Conservation (phyloP, 768 basidiomycete species). For the Sistotremastrum niveocremeum region DNA sequence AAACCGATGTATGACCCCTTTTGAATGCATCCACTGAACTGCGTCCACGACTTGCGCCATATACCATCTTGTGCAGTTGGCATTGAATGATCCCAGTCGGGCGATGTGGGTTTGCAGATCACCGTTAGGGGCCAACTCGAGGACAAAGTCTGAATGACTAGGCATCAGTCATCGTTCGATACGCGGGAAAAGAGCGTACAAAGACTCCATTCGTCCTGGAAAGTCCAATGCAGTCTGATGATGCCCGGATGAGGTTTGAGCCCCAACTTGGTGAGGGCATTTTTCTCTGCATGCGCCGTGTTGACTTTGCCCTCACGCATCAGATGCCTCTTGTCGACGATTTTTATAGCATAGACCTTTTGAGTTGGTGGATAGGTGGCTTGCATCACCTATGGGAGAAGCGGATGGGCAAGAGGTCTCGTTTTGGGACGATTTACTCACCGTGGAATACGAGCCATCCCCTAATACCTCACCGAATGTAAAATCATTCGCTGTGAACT, state of each 20-base stretch:
- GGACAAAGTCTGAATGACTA: conserved; percentile 48
- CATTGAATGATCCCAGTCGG: conserved; percentile 75
- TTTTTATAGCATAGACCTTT: conserved; percentile 63
- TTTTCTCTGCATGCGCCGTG: conserved; percentile 71
- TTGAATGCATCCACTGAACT: conserved; percentile 79
- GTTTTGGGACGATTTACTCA: conserved; percentile 22
- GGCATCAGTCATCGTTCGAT: not conserved
- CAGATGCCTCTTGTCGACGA: conserved; percentile 75
- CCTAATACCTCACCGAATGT: conserved; percentile 62
- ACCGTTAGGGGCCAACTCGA: conserved; percentile 65
- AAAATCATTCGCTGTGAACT: conserved; percentile 46
- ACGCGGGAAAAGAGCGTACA: conserved; percentile 37
- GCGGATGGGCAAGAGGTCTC: conserved; percentile 4
- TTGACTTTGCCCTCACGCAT: conserved; percentile 64
- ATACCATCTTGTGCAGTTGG: conserved; percentile 68
- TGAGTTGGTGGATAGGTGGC: conserved; percentile 41
- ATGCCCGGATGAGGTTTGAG: conserved; percentile 62
- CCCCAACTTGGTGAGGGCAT: conserved; percentile 51
- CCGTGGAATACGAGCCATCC: conserved; percentile 74
- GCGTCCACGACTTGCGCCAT: conserved; percentile 84
- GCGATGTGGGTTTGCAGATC: conserved; percentile 63
- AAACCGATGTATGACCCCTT: conserved; percentile 79
- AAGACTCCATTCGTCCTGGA: conserved; percentile 72
- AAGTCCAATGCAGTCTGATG: conserved; percentile 68
- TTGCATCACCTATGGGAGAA: conserved; percentile 35